Evolutionary conservation across 129 eudicot genomes (phyloP).

Genomic region (Flaveria bidentis): DNA sequence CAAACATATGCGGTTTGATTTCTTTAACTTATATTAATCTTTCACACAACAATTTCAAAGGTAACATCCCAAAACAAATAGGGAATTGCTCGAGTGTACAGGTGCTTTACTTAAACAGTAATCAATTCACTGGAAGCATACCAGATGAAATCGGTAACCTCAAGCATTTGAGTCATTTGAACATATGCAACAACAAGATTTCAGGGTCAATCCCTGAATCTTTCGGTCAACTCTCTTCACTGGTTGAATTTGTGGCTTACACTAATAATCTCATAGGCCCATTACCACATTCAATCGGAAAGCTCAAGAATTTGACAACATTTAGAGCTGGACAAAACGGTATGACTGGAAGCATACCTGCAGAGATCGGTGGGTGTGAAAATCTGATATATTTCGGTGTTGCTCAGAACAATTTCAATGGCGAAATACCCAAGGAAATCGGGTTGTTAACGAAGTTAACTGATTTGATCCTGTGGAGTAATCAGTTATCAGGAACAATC

Average conservation of each 20-base stretch:
- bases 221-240: constrained; percentile 64
- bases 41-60: constrained; percentile 54
- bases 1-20: constrained; percentile 59
- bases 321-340: constrained; percentile 85
- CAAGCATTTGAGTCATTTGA: constrained; percentile 45
- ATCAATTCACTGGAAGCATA: constrained; percentile 62
- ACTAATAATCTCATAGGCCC: constrained; percentile 69
- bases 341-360: constrained; percentile 73
- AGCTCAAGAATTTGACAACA: constrained; percentile 54
- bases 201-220: constrained; percentile 76
- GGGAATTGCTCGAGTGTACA: constrained; percentile 59
- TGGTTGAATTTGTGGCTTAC: constrained; percentile 74
- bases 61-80: constrained; percentile 69
- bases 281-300: constrained; percentile 70
- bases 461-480: constrained; percentile 75
- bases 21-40: constrained; percentile 57
- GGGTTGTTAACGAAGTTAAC: constrained; percentile 65
- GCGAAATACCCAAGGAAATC: constrained; percentile 73
- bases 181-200: constrained; percentile 74
- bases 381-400: constrained; percentile 65
- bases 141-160: constrained; percentile 73
- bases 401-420: constrained; percentile 73
- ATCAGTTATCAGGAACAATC: constrained; percentile 67
- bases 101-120: constrained; percentile 50
- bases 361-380: constrained; percentile 61